phyloP scores from a whole-genome alignment of 2,329 filamentous ascomycete genomes.

The Aspergillus aculeatus region DNA sequence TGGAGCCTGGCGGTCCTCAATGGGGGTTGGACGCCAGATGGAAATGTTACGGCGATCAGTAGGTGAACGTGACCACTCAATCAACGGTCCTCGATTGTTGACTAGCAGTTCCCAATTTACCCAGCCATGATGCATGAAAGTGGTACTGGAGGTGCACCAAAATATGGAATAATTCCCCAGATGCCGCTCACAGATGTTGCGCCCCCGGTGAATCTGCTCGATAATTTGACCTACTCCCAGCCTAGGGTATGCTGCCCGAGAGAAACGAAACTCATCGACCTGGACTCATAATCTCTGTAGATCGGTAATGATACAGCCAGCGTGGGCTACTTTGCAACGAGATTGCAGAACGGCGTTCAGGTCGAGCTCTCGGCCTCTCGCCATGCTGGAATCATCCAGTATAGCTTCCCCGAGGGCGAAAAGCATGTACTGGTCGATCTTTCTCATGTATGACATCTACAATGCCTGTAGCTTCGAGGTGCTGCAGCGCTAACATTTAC shows the following conservation, averaged over 20 bases:
- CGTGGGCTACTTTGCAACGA: slow-evolving; percentile 65
- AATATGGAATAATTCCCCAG: slow-evolving; percentile 40
- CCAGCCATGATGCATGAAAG: slow-evolving; percentile 48
- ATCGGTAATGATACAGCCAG: slow-evolving; percentile 53
- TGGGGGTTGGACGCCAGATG: slow-evolving; percentile 49
- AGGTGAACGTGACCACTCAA: not conserved
- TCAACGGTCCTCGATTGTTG: not conserved
- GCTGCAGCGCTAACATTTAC: slow-evolving; percentile 6
- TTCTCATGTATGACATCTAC: slow-evolving; percentile 34
- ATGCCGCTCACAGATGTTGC: slow-evolving; percentile 40
- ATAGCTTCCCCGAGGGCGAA: slow-evolving; percentile 56
- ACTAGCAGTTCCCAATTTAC: not conserved
- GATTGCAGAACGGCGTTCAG: slow-evolving; percentile 56
- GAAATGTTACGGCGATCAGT: slow-evolving; percentile 51
- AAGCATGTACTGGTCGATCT: slow-evolving; percentile 65
- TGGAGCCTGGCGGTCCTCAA: slow-evolving; percentile 40
- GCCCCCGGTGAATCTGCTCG: slow-evolving; percentile 39
- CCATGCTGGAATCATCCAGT: slow-evolving; percentile 63
- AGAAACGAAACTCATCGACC: not conserved
- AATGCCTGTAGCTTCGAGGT: no score
- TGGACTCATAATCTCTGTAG: slow-evolving; percentile 10
- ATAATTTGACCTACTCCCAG: slow-evolving; percentile 51
- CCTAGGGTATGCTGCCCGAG: slow-evolving; percentile 50
- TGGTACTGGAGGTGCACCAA: slow-evolving; percentile 47
- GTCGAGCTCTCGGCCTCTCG: slow-evolving; percentile 65